Evolutionary conservation across 176 grass and related monocot species (phyloP).

Genomic region (Alopecurus myosuroides): DNA sequence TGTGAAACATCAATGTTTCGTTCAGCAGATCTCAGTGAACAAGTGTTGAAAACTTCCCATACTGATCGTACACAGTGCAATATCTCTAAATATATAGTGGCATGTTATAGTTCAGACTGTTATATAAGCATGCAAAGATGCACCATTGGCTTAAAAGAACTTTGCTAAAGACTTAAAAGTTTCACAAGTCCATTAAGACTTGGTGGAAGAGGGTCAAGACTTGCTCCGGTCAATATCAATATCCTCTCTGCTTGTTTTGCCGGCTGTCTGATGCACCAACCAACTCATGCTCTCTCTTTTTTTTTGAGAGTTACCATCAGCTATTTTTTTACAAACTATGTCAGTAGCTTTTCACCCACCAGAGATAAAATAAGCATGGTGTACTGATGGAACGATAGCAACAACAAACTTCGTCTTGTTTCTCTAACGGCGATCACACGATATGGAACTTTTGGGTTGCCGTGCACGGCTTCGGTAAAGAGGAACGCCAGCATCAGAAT

Average conservation of each 20-base stretch:
- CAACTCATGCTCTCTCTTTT: background rate
- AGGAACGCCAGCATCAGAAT: slow-evolving; percentile 5
- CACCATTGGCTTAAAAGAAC: background rate
- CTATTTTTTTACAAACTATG: background rate
- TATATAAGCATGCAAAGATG: background rate
- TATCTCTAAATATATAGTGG: background rate
- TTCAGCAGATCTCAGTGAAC: background rate
- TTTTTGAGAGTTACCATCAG: background rate
- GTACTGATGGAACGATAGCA: background rate
- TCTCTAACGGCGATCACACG: slow-evolving; percentile 8
- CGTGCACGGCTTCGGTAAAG: slow-evolving; percentile 21
- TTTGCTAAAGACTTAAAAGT: background rate
- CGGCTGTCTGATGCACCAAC: background rate
- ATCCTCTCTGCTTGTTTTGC: background rate
- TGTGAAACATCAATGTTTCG: background rate
- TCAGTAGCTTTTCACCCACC: slow-evolving; percentile 18
- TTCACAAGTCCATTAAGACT: background rate
- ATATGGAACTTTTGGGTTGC: slow-evolving; percentile 34
- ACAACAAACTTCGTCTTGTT: slow-evolving; percentile 13
- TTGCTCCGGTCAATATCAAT: background rate
- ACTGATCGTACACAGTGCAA: background rate
- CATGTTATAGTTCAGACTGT: background rate
- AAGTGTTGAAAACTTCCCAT: background rate
- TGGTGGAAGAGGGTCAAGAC: background rate
- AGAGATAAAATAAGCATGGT: background rate